These are phyloP conservation scores for Ustilaginoidea virens DNA, from an alignment of 2,329 filamentous ascomycete species.

Conservation along the genomic window DNA sequence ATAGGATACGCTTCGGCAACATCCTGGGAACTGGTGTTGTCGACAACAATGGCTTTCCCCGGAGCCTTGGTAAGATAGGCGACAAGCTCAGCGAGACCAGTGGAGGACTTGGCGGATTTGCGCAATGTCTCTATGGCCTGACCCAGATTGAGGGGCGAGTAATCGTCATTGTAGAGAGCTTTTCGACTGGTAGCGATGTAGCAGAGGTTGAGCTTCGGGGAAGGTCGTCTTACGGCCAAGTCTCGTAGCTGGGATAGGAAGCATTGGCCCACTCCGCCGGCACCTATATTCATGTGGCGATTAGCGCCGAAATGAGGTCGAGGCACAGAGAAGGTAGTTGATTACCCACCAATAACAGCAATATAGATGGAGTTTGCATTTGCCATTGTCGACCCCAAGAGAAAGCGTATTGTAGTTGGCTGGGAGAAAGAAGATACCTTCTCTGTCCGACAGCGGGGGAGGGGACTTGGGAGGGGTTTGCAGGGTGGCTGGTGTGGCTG, in stretches of 20 bases:
- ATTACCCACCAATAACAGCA: constrained; percentile 40
- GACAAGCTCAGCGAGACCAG: constrained; percentile 53
- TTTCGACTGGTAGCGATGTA: constrained; percentile 79
- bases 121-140: constrained; percentile 47
- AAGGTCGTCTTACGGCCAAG: constrained; percentile 49
- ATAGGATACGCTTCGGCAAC: constrained; percentile 71
- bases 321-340: no score
- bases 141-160: constrained; percentile 49
- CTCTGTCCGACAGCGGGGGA: constrained; percentile 21
- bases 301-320: no score
- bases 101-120: constrained; percentile 46
- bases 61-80: constrained; percentile 67
- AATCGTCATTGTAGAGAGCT: constrained; percentile 60
- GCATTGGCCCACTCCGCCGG: constrained; percentile 81
- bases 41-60: constrained; percentile 67
- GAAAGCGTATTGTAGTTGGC: no score
- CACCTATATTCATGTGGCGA: constrained; percentile 38
- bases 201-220: constrained; percentile 59
- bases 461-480: no score
- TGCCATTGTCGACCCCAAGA: constrained; percentile 23
- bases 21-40: constrained; percentile 88
- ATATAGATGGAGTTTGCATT: constrained; percentile 32
- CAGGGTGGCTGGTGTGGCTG: no score
- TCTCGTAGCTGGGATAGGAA: constrained; percentile 71
- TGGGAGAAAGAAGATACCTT: constrained; percentile 12